Conservation (phyloP, 139 green algal genomes). For the Micractinium conductrix region DNA sequence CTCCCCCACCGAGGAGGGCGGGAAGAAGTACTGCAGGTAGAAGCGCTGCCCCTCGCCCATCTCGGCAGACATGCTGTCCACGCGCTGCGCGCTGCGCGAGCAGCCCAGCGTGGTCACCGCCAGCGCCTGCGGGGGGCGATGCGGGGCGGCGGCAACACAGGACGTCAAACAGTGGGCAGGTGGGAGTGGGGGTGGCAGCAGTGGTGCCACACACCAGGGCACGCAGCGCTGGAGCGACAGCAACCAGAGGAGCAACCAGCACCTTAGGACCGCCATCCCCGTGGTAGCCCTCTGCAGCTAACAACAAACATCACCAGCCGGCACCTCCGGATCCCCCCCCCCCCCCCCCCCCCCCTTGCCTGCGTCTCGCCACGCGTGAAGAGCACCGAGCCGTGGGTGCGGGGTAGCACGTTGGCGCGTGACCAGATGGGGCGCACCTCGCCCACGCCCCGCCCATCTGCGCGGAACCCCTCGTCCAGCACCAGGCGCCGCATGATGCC, state of each 20-base stretch:
- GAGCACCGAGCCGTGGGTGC: conserved; percentile 92
- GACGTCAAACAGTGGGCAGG: too few species aligned
- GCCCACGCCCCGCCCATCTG: conserved; percentile 77
- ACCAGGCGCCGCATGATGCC: conserved; percentile 70
- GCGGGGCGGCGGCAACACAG: too few species aligned
- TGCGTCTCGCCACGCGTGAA: conserved; percentile 99
- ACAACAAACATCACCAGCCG: too few species aligned
- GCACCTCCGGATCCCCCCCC: too few species aligned
- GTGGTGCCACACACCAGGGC: too few species aligned
- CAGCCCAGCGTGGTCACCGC: conserved; percentile 83
- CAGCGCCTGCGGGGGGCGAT: too few species aligned
- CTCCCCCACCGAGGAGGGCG: conserved; percentile 93
- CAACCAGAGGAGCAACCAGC: too few species aligned
- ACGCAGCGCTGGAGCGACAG: too few species aligned
- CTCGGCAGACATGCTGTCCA: conserved; percentile 67
- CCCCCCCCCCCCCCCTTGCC: too few species aligned
- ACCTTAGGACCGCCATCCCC: too few species aligned
- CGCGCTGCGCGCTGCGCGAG: conserved; percentile 53
- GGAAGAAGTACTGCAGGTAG: conserved; percentile 99
- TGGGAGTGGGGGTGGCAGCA: too few species aligned
- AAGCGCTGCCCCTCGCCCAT: conserved; percentile 76
- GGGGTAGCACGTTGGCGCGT: conserved; percentile 76
- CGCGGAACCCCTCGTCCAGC: conserved; percentile 68
- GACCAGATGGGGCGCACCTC: conserved; percentile 88
- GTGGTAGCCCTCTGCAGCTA: too few species aligned